These are phyloP conservation scores for Elaeis oleifera DNA, from an alignment of 202 grass and related monocot species.

Conservation along the genomic window DNA sequence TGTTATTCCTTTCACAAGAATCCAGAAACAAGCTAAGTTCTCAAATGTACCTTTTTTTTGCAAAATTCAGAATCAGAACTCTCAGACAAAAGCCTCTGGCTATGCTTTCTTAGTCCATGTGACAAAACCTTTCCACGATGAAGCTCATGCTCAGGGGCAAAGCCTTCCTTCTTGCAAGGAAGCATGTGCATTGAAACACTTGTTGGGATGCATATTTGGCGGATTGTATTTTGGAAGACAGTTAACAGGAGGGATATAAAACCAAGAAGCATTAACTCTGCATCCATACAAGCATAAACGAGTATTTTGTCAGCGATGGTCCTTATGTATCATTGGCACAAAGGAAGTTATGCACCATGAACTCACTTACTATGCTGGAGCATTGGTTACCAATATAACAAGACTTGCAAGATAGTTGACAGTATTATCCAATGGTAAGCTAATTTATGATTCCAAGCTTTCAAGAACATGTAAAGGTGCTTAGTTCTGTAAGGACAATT, in stretches of 20 bases:
- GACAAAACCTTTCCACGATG: slow-evolving; percentile 35
- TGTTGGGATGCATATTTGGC: slow-evolving; percentile 55
- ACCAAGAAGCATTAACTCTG: slow-evolving; percentile 94
- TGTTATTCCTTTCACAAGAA: neutral
- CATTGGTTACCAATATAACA: too few species aligned
- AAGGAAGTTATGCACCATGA: too few species aligned
- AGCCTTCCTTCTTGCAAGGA: slow-evolving; percentile 42
- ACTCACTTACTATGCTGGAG: too few species aligned
- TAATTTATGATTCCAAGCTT: too few species aligned
- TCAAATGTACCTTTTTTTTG: neutral
- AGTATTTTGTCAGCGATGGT: too few species aligned
- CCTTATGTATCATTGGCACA: too few species aligned
- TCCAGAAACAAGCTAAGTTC: neutral
- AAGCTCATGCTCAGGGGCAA: slow-evolving; percentile 5
- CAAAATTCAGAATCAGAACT: neutral
- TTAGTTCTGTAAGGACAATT: too few species aligned
- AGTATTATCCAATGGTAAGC: too few species aligned
- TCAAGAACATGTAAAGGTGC: too few species aligned
- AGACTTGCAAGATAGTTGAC: too few species aligned
- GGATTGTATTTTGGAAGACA: slow-evolving; percentile 47
- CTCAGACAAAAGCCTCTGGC: slow-evolving; percentile 9
- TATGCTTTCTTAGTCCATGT: neutral
- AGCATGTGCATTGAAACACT: slow-evolving; percentile 42
- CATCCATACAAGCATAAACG: slow-evolving; percentile 26
- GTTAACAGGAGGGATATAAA: slow-evolving; percentile 81